A percentile compares a stretch with the other conserved stretches of the same genome.
phyloP scores from a whole-genome alignment of 2,329 filamentous ascomycete genomes.

The Arachnopeziza araneosa region DNA sequence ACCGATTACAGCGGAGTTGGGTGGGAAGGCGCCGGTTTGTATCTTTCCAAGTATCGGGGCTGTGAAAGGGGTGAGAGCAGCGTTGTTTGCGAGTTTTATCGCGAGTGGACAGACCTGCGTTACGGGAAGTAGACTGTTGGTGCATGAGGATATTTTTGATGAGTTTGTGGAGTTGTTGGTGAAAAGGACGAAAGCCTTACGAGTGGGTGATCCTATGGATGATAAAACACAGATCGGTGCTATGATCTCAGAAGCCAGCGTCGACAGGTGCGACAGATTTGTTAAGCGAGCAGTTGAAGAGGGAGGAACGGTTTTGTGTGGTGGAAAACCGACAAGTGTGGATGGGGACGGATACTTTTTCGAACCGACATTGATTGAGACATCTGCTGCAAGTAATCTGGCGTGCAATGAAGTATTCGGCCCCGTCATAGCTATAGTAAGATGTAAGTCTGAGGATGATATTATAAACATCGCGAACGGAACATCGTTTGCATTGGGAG shows the following conservation, averaged over 20 bases:
- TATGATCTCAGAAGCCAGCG: slow-evolving; percentile 61
- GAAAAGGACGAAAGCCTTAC: slow-evolving; percentile 40
- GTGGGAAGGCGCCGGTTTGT: slow-evolving; percentile 60
- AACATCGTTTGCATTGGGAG: slow-evolving; percentile 79
- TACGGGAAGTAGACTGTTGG: slow-evolving; percentile 48
- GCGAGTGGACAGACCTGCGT: slow-evolving; percentile 52
- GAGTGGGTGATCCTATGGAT: slow-evolving; percentile 49
- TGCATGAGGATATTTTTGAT: slow-evolving; percentile 38
- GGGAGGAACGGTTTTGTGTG: slow-evolving; percentile 37
- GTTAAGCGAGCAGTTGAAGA: slow-evolving; percentile 25
- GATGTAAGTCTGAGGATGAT: slow-evolving; percentile 80
- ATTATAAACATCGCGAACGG: slow-evolving; percentile 76
- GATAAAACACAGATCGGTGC: slow-evolving; percentile 49
- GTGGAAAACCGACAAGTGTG: slow-evolving; percentile 45
- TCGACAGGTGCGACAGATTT: slow-evolving; percentile 41
- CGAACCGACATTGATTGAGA: slow-evolving; percentile 72
- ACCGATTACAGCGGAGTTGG: slow-evolving; percentile 66
- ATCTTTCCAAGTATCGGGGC: slow-evolving; percentile 58
- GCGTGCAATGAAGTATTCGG: slow-evolving; percentile 89
- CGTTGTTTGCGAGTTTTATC: slow-evolving; percentile 41
- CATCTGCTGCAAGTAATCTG: slow-evolving; percentile 81
- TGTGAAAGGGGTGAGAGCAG: slow-evolving; percentile 54
- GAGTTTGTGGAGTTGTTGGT: slow-evolving; percentile 33
- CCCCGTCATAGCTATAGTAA: slow-evolving; percentile 81
- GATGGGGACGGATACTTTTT: slow-evolving; percentile 66